phyloP scores from a whole-genome alignment of 176 grass and related monocot genomes.

The Aegilops speltoides region DNA sequence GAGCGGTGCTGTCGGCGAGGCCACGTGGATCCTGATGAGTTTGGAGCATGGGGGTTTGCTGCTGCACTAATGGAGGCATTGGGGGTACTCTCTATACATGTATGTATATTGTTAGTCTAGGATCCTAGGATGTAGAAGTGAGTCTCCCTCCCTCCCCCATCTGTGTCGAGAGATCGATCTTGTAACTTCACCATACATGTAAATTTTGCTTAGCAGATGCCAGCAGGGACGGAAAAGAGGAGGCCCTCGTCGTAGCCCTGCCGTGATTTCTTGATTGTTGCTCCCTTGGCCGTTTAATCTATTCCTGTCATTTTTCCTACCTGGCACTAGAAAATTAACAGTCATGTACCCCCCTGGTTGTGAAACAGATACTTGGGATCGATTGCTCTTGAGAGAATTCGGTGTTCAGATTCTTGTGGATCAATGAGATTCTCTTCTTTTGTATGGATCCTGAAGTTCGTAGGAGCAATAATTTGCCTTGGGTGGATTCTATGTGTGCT shows the following conservation, averaged over 20 bases:
- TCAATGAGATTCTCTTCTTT: neutral
- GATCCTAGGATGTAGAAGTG: conserved; percentile 44
- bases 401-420: too few species aligned
- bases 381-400: too few species aligned
- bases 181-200: conserved; percentile 51
- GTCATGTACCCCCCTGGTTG: neutral
- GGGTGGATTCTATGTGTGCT: neutral
- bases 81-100: conserved; percentile 64
- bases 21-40: conserved; percentile 24
- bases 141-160: conserved; percentile 41
- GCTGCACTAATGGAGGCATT: conserved; percentile 47
- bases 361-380: neutral
- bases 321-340: neutral
- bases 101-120: conserved; percentile 68
- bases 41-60: conserved; percentile 13
- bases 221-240: conserved; percentile 31
- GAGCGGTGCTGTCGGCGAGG: conserved; percentile 30
- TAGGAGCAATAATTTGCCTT: neutral
- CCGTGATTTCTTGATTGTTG: neutral
- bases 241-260: conserved; percentile 17
- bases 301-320: conserved; percentile 2
- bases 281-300: conserved; percentile 13
- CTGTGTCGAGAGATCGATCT: conserved; percentile 28
- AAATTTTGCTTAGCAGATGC: conserved; percentile 61
- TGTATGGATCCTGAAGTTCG: neutral